Evolutionary conservation across 306 rosid genomes (phyloP).

Genomic region (Boehmeria nivea): DNA sequence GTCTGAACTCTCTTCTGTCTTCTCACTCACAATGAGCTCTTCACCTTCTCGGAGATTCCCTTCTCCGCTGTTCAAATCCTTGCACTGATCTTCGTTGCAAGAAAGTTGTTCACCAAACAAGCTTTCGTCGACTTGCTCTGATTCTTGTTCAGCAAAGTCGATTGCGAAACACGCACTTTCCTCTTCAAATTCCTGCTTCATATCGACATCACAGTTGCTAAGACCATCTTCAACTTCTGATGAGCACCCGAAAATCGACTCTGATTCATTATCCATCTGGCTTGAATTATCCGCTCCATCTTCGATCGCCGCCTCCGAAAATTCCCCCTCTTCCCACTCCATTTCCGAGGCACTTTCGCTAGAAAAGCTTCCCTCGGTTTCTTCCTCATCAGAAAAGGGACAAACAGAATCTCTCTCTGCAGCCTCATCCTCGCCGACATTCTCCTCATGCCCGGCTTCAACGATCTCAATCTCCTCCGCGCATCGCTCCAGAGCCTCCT

Average conservation of each 20-base stretch:
- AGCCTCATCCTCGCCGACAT: constrained; percentile 16
- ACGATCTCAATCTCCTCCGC: constrained; percentile 9
- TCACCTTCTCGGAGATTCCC: neutral
- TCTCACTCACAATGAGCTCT: constrained; percentile 1
- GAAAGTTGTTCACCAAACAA: neutral
- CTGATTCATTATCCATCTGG: constrained; percentile 25
- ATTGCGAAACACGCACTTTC: constrained; percentile 31
- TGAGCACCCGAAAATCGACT: constrained; percentile 24
- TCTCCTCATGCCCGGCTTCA: constrained; percentile 22
- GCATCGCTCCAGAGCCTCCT: constrained; percentile 14
- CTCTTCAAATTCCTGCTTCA: constrained; percentile 26
- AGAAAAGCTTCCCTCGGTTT: constrained; percentile 34
- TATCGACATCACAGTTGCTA: neutral
- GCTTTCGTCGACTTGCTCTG: constrained; percentile 11
- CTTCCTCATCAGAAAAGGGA: constrained; percentile 30
- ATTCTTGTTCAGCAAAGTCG: constrained; percentile 29
- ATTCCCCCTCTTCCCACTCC: constrained; percentile 50
- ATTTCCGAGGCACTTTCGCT: constrained; percentile 35
- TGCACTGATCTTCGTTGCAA: constrained; percentile 7
- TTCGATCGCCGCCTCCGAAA: constrained; percentile 23
- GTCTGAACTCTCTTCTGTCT: constrained; percentile 16
- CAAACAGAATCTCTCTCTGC: constrained; percentile 20
- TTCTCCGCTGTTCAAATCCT: neutral
- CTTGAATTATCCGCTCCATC: constrained; percentile 28
- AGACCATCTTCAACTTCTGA: constrained; percentile 17